Percentiles rank a stretch among this genome's conserved stretches.
Evolutionary conservation across 2,329 filamentous ascomycete species (phyloP).

Genomic region (Penicillium thymicola): DNA sequence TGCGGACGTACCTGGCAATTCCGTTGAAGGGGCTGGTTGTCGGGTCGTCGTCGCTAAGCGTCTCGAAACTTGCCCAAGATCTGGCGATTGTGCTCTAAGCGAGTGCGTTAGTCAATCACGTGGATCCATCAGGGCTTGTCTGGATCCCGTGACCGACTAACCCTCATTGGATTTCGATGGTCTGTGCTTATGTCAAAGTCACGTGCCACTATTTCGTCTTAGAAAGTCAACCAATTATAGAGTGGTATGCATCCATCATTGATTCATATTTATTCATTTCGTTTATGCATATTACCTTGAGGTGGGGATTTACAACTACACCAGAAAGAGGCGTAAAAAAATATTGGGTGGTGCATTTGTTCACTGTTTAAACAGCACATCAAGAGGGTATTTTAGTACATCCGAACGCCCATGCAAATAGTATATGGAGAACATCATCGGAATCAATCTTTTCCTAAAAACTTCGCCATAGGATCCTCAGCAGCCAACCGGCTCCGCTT

Average conservation of each 20-base stretch:
- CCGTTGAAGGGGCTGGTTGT: constrained; percentile 46
- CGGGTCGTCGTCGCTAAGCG: constrained; percentile 46
- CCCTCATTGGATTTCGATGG: background rate
- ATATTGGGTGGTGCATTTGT: background rate
- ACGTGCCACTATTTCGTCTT: background rate
- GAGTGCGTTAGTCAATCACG: constrained; percentile 35
- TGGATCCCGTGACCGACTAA: constrained; percentile 27
- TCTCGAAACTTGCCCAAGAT: constrained; percentile 39
- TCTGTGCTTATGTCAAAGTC: background rate
- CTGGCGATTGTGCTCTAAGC: constrained; percentile 39
- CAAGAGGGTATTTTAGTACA: constrained; percentile 24
- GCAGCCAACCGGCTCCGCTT: constrained; percentile 69
- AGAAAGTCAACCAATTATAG: background rate
- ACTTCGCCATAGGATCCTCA: constrained; percentile 82
- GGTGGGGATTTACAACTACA: background rate
- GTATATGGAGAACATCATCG: constrained; percentile 6
- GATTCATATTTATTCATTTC: background rate
- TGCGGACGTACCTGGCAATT: constrained; percentile 43
- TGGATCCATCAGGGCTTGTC: constrained; percentile 28
- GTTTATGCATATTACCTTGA: background rate
- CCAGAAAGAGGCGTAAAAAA: background rate
- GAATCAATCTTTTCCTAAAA: constrained; percentile 65
- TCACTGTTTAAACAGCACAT: constrained; percentile 1
- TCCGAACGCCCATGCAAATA: constrained; percentile 18
- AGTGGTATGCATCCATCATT: background rate